Percentiles rank a stretch among this genome's conserved stretches.
Evolutionary conservation across 2,329 filamentous ascomycete species (phyloP).

Genomic region (Akanthomyces dipterigenus): DNA sequence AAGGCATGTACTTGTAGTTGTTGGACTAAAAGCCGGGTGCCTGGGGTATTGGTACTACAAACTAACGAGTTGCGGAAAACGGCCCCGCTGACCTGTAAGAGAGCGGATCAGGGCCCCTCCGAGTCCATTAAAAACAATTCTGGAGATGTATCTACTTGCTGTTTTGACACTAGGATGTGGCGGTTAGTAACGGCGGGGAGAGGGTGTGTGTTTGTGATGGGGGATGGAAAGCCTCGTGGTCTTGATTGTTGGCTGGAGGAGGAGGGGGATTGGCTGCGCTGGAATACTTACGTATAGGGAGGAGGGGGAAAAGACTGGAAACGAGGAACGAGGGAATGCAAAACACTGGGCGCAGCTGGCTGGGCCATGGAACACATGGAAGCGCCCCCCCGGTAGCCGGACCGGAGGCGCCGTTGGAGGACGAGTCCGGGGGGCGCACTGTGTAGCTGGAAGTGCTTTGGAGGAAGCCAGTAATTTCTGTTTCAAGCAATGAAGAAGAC

Average conservation of each 20-base stretch:
- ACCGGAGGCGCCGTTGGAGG: constrained; percentile 3
- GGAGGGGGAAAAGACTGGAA: not conserved
- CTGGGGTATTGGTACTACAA: not conserved
- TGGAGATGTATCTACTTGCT: not conserved
- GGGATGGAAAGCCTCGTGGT: not conserved
- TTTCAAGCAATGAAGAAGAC: not conserved
- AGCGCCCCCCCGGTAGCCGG: constrained; percentile 6
- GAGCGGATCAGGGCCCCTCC: constrained; percentile 2
- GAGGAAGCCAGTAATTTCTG: not conserved
- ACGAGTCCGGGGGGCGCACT: not conserved
- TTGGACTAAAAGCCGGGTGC: not conserved
- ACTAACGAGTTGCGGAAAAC: not conserved
- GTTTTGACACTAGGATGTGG: not conserved
- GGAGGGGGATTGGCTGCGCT: not conserved
- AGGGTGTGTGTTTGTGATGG: not conserved
- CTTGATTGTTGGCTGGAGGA: not conserved
- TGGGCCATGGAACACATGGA: not conserved
- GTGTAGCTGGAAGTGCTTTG: not conserved
- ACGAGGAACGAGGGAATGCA: not conserved
- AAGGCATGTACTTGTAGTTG: constrained; percentile 5
- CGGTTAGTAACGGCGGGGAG: not conserved
- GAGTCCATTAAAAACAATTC: not conserved
- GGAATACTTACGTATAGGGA: not conserved
- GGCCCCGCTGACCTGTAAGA: constrained; percentile 8
- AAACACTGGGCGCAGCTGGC: not conserved